These are phyloP conservation scores for Aureococcus anophagefferens DNA, from an alignment of 108 stramenopile species.

Conservation along the genomic window DNA sequence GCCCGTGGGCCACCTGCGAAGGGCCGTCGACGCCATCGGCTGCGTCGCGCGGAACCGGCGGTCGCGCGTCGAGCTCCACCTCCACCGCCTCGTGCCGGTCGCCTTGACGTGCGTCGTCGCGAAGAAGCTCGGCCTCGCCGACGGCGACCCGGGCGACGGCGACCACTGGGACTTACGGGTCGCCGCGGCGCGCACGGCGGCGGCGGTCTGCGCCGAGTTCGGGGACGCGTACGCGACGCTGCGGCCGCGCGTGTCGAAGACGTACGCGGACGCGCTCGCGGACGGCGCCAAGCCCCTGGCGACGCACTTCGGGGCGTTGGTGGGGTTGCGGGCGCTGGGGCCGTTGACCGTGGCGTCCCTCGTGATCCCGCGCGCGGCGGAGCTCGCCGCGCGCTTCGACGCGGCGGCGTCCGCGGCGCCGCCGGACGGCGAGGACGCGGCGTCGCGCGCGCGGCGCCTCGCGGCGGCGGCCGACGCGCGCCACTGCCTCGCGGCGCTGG, in stretches of 20 bases:
- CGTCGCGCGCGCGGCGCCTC: no score
- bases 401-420: no score
- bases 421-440: no score
- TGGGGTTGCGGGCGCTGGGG: background rate
- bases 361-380: no score
- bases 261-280: background rate
- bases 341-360: background rate
- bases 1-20: background rate
- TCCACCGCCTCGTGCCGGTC: background rate
- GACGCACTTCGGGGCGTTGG: background rate
- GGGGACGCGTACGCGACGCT: background rate
- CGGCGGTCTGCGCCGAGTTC: background rate
- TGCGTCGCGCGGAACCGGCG: background rate
- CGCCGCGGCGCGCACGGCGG: background rate
- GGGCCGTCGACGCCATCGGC: background rate
- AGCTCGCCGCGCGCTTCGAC: no score
- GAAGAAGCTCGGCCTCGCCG: background rate
- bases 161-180: background rate
- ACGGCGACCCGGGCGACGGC: background rate
- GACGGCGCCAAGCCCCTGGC: background rate
- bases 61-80: background rate
- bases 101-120: background rate
- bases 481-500: no score
- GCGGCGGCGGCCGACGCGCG: no score
- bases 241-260: background rate